Evolutionary conservation across 2,329 filamentous ascomycete species (phyloP).

Genomic region (Botrytis elliptica): DNA sequence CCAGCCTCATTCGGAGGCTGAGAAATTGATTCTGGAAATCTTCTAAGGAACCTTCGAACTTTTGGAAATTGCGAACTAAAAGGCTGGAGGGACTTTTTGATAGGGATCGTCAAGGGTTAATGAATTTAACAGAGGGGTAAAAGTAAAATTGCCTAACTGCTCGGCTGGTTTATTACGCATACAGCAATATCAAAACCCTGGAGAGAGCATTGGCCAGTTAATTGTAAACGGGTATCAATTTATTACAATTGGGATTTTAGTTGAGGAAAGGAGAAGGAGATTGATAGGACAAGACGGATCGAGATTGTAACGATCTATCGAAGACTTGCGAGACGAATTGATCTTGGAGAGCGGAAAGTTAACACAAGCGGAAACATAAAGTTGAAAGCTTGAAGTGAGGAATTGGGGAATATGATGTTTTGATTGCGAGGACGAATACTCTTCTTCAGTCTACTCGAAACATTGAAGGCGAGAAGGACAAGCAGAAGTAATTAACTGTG

Average conservation of each 20-base stretch:
- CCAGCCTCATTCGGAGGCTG: constrained; percentile 18
- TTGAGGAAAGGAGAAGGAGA: constrained; percentile 17
- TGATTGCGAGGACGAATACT: constrained; percentile 7
- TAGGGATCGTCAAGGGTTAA: not conserved
- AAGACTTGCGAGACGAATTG: constrained; percentile 7
- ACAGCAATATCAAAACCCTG: not conserved
- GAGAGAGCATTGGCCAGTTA: constrained; percentile 12
- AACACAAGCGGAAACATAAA: not conserved
- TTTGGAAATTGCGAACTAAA: constrained; percentile 5
- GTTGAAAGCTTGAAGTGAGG: not conserved
- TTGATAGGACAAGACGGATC: constrained; percentile 1
- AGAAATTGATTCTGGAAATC: constrained; percentile 7
- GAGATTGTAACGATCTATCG: not conserved
- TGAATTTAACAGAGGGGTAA: constrained; percentile 10
- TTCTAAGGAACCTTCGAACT: not conserved
- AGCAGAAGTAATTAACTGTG: not conserved
- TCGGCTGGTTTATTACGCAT: not conserved
- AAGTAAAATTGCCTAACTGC: not conserved
- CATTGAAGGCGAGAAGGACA: not conserved
- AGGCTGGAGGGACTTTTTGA: not conserved
- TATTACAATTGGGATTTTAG: not conserved
- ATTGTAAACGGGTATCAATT: constrained; percentile 10
- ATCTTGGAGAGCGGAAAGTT: not conserved
- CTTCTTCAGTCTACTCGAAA: constrained; percentile 8
- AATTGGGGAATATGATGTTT: not conserved